A percentile compares a stretch with the other conserved stretches of the same genome.
Evolutionary conservation across 148 eudicot species (phyloP).

Genomic region (Selenicereus undatus): DNA sequence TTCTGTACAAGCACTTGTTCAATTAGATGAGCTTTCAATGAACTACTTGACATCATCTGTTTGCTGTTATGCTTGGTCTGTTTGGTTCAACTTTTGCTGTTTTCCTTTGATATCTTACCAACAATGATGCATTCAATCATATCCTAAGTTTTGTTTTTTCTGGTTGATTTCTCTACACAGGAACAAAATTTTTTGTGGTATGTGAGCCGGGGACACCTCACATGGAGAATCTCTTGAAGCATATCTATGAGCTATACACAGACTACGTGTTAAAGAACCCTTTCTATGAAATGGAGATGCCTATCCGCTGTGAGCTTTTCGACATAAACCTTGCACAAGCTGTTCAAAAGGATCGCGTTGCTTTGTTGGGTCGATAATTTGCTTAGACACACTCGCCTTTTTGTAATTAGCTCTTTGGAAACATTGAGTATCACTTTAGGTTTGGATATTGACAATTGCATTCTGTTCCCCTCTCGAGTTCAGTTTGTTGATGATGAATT

Average conservation of each 20-base stretch:
- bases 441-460: background rate
- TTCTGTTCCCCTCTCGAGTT: background rate
- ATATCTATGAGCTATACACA: slow-evolving; percentile 78
- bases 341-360: slow-evolving; percentile 78
- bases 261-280: slow-evolving; percentile 91
- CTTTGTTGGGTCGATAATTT: slow-evolving; percentile 65
- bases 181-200: slow-evolving; percentile 81
- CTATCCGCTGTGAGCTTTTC: slow-evolving; percentile 92
- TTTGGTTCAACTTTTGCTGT: background rate
- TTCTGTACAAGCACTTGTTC: background rate
- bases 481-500: background rate
- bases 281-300: slow-evolving; percentile 98
- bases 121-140: background rate
- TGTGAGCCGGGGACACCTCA: slow-evolving; percentile 71
- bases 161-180: slow-evolving; percentile 30
- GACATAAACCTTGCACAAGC: slow-evolving; percentile 79
- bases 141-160: background rate
- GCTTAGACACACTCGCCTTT: background rate
- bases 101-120: background rate
- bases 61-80: background rate
- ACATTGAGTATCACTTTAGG: background rate
- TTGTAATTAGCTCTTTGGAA: slow-evolving; percentile 9
- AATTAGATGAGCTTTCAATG: background rate
- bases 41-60: background rate
- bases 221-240: slow-evolving; percentile 69